These are phyloP conservation scores for Silene noctiflora DNA, from an alignment of 179 eudicot species.

Conservation along the genomic window DNA sequence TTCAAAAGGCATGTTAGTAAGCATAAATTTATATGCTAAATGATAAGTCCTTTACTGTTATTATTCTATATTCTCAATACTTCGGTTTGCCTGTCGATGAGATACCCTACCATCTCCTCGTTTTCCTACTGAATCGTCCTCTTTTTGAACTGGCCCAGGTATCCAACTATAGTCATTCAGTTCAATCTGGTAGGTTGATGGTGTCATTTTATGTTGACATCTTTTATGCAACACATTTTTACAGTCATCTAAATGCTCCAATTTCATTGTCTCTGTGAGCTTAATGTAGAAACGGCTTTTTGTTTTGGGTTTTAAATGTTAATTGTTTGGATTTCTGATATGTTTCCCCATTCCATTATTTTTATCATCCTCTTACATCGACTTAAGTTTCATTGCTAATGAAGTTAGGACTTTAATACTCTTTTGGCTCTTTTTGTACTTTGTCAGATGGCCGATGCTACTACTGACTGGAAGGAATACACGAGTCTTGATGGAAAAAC, in stretches of 20 bases:
- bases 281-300: background rate
- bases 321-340: background rate
- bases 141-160: conserved; percentile 6
- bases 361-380: background rate
- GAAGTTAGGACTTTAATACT: conserved; percentile 5
- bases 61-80: background rate
- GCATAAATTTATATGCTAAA: background rate
- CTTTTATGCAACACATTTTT: background rate
- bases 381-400: background rate
- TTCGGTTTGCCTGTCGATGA: background rate
- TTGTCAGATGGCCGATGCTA: conserved; percentile 89
- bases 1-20: background rate
- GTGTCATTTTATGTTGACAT: conserved; percentile 9
- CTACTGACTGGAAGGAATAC: conserved; percentile 91
- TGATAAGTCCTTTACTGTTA: background rate
- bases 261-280: background rate
- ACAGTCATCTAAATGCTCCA: background rate
- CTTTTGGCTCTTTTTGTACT: conserved; percentile 11
- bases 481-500: conserved; percentile 73
- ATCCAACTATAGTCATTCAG: conserved; percentile 9
- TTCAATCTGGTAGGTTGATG: background rate
- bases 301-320: conserved; percentile 12
- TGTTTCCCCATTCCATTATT: background rate
- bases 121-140: background rate
- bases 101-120: background rate